phyloP scores from a whole-genome alignment of 208 protist genomes.

The Crithidia bombi region DNA sequence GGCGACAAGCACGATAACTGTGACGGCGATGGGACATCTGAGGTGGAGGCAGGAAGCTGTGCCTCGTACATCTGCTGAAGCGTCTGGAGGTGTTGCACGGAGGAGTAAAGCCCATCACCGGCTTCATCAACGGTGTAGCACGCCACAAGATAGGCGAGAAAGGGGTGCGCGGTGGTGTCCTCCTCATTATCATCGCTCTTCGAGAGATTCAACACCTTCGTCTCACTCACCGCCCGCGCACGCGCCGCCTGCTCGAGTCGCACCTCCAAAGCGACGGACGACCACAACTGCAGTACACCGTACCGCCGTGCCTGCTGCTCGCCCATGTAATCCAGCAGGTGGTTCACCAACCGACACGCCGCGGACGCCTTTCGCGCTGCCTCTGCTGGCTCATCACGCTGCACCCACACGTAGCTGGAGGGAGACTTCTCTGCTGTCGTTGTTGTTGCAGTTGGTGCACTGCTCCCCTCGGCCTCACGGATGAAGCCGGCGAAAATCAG shows the following conservation, averaged over 20 bases:
- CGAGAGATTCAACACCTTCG: neutral
- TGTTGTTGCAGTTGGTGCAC: neutral
- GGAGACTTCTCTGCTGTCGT: neutral
- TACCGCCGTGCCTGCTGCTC: conserved; percentile 30
- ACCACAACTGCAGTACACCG: conserved; percentile 34
- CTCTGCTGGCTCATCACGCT: neutral
- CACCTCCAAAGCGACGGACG: conserved; percentile 50
- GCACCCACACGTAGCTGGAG: conserved; percentile 16
- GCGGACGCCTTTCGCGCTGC: neutral
- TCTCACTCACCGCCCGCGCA: neutral
- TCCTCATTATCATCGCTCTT: neutral
- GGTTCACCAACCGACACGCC: conserved; percentile 8
- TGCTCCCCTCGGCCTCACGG: neutral
- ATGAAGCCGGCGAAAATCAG: conserved; percentile 55
- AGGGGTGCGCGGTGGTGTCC: conserved; percentile 8
- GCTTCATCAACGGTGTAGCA: conserved; percentile 65
- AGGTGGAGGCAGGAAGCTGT: too few relatives aligned
- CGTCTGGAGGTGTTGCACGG: conserved; percentile 16
- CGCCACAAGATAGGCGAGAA: conserved; percentile 41
- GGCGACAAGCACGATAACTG: too few relatives aligned
- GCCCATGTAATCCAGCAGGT: conserved; percentile 23
- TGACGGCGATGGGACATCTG: too few relatives aligned
- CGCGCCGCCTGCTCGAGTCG: conserved; percentile 51
- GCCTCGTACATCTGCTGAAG: conserved; percentile 16
- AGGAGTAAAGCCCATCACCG: conserved; percentile 62